Evolutionary conservation across 139 green algal genomes (phyloP), one percentile per base, ranked within the genome.

Genomic region (Coelastrella sp.): DNA sequence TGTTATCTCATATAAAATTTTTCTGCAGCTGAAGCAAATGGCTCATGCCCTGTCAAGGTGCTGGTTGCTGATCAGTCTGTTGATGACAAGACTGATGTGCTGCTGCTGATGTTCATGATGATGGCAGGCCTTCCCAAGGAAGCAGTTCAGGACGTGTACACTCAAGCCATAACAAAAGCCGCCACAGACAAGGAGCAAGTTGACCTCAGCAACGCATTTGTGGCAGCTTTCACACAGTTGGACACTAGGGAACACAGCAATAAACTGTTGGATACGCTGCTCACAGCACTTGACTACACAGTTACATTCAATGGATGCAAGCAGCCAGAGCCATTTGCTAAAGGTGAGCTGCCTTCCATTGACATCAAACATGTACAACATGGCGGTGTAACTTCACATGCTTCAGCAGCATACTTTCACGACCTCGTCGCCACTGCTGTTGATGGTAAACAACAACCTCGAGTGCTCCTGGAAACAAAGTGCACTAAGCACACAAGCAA

Each of bases 191-290:
- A 82, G 10, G 25, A 66, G 68, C 80, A 87, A 12, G 24, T 7
- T 22, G 56, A 91, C 22, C 88, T 91, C 66, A 79, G 76, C 72
- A 91, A 91, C 59, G 88, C 80, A 15, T 91, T 91, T 63, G 63
- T 76, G 7, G 65, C 76, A 14, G 78, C 78, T 4, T 72, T 87
- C 15, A 17, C 57, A 0, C 63, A 91, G 87, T 20, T 91, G 6
- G 49, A 73, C 14, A 27, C 35, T 12, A 24, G 9, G 12, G 66
- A 56, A 6, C 9, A 81, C 49, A 24, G 20, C 20, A 12, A 68
- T 9, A 56, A 81, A 68, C 49, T 88, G 49, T 49, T 88, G 15
- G 68, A 81, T 3, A 88, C 9, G 20, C 19, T 88, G 68, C 68
- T 88, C 66, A n/a, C 84, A 73, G 87, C 65, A 35, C 22, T 81